Percentiles rank a stretch among this genome's conserved stretches.
These are phyloP conservation scores for Entrophospora sp. DNA, from an alignment of 192 early-diverging fungal species.

Conservation along the genomic window DNA sequence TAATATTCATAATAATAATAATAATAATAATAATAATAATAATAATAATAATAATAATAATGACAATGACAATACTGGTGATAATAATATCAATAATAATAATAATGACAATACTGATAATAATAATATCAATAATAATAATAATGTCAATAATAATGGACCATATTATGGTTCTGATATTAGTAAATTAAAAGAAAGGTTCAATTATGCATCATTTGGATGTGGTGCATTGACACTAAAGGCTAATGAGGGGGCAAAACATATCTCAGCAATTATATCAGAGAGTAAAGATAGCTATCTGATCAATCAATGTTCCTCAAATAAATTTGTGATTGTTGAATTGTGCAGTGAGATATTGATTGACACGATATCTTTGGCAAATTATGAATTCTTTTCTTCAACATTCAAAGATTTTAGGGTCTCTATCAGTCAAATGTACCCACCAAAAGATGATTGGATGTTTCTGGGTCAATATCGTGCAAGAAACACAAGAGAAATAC, in stretches of 20 bases:
- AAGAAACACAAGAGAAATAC: slow-evolving; percentile 74
- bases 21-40: no score
- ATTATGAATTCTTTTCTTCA: slow-evolving; percentile 95
- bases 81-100: no score
- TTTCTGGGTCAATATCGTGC: slow-evolving; percentile 77
- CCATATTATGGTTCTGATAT: background rate
- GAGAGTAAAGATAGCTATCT: slow-evolving; percentile 94
- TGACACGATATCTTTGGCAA: slow-evolving; percentile 82
- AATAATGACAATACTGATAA: no score
- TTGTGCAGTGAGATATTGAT: slow-evolving; percentile 92
- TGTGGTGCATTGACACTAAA: slow-evolving; percentile 86
- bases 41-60: no score
- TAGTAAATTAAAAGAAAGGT: slow-evolving; percentile 48
- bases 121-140: no score
- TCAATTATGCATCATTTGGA: slow-evolving; percentile 91
- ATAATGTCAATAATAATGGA: no score
- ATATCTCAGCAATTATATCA: slow-evolving; percentile 71
- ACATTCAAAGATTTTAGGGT: slow-evolving; percentile 85
- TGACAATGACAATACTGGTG: no score
- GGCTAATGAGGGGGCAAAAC: slow-evolving; percentile 77
- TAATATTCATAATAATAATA: no score
- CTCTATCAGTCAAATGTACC: slow-evolving; percentile 68
- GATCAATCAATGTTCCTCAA: slow-evolving; percentile 79
- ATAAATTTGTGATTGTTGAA: slow-evolving; percentile 84
- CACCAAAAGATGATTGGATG: slow-evolving; percentile 70